phyloP scores from a whole-genome alignment of 768 basidiomycete species.

The Auricularia heimuer region DNA sequence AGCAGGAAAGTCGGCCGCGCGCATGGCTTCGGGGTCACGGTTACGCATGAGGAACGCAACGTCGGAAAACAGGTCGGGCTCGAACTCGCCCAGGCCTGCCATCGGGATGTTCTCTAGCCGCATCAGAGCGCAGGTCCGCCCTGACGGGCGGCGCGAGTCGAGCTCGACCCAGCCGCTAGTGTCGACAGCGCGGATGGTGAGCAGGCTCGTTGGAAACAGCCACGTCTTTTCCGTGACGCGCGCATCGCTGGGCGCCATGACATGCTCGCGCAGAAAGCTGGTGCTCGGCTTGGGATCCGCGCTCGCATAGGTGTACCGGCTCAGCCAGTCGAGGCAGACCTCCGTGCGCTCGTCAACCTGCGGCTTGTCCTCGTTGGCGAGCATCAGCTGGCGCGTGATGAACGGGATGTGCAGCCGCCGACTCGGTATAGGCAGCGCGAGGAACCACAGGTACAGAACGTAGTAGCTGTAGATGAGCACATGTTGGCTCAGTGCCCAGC shows the following conservation, averaged over 20 bases:
- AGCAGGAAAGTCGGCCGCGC: conserved; percentile 11
- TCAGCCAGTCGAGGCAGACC: conserved; percentile 97
- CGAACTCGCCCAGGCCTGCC: conserved; percentile 74
- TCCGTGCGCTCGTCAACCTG: conserved; percentile 83
- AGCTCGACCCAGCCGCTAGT: conserved; percentile 86
- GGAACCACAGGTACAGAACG: conserved; percentile 90
- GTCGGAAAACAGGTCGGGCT: conserved; percentile 64
- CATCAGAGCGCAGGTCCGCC: conserved; percentile 75
- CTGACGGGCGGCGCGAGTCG: conserved; percentile 75
- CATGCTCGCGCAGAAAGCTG: conserved; percentile 68
- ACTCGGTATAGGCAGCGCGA: conserved; percentile 74
- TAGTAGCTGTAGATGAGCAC: conserved; percentile 84
- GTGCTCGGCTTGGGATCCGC: conserved; percentile 84
- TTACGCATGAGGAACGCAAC: conserved; percentile 69
- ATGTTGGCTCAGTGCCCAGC: conserved; percentile 85
- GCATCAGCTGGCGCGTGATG: conserved; percentile 75
- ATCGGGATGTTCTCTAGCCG: conserved; percentile 83
- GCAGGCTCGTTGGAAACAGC: conserved; percentile 73
- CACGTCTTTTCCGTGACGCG: conserved; percentile 61
- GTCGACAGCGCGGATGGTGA: conserved; percentile 68
- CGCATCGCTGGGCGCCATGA: conserved; percentile 45
- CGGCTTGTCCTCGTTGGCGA: conserved; percentile 69
- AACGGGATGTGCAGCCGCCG: conserved; percentile 73
- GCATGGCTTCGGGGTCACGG: conserved; percentile 32
- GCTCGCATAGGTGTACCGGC: conserved; percentile 87